Percentiles rank a stretch among this genome's conserved stretches.
These are phyloP conservation scores for Acanthochlamys bracteata DNA, from an alignment of 106 monocot genomes.

Conservation along the genomic window DNA sequence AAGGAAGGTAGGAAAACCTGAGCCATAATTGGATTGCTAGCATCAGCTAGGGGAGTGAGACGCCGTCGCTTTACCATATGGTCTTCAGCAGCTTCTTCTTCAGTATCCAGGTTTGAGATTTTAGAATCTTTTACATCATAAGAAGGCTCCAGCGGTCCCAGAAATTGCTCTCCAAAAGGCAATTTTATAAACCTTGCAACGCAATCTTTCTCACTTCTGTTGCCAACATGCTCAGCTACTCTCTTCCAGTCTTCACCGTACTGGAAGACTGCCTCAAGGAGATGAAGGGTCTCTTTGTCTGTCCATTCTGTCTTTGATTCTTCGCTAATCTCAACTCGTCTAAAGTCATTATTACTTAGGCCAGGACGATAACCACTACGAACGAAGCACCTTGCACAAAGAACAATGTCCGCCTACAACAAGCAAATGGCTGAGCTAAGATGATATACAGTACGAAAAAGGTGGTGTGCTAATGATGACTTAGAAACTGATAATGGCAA, in stretches of 20 bases:
- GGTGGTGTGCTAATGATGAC: too few species aligned
- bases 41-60: constrained; percentile 76
- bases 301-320: constrained; percentile 79
- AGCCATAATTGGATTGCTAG: constrained; percentile 97
- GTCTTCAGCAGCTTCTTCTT: constrained; percentile 11
- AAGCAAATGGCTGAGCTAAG: too few species aligned
- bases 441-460: too few species aligned
- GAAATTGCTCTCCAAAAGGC: constrained; percentile 89
- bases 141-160: constrained; percentile 25
- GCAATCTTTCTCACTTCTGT: constrained; percentile 75
- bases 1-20: constrained; percentile 50
- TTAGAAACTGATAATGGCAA: too few species aligned
- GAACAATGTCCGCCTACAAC: constrained; percentile 44
- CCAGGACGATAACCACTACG: constrained; percentile 74
- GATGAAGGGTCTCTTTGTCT: constrained; percentile 94
- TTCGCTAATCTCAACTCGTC: constrained; percentile 69
- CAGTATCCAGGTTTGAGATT: constrained; percentile 11
- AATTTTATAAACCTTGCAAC: constrained; percentile 70
- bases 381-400: constrained; percentile 89
- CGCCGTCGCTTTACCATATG: constrained; percentile 32
- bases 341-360: constrained; percentile 73
- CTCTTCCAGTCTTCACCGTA: constrained; percentile 96
- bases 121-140: constrained; percentile 5
- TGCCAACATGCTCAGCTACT: constrained; percentile 81
- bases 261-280: constrained; percentile 78